Conservation (phyloP, 768 basidiomycete genomes). For the Boletus vinaceobasis region DNA sequence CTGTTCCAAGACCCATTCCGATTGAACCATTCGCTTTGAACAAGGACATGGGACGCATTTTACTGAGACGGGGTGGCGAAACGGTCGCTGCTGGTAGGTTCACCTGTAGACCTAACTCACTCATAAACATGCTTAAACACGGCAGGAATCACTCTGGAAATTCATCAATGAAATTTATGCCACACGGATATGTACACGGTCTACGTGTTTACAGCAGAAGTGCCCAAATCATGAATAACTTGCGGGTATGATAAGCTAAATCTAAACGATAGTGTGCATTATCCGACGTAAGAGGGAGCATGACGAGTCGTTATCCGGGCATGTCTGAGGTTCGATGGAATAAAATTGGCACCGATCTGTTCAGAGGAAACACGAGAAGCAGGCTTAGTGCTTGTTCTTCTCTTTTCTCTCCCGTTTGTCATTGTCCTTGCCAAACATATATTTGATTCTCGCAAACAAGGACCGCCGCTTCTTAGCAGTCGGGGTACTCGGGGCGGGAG, state of each 20-base stretch:
- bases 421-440: slow-evolving; percentile 51
- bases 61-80: slow-evolving; percentile 86
- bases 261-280: slow-evolving; percentile 13
- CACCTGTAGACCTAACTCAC: background rate
- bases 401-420: slow-evolving; percentile 37
- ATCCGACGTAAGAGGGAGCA: slow-evolving; percentile 14
- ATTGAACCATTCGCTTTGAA: slow-evolving; percentile 82
- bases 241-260: slow-evolving; percentile 19
- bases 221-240: slow-evolving; percentile 7
- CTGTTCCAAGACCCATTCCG: slow-evolving; percentile 61
- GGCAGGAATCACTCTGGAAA: slow-evolving; percentile 45
- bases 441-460: slow-evolving; percentile 51
- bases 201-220: slow-evolving; percentile 8
- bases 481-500: slow-evolving; percentile 34
- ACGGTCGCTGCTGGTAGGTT: slow-evolving; percentile 85
- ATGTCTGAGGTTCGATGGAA: background rate
- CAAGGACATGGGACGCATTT: slow-evolving; percentile 94
- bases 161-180: slow-evolving; percentile 27
- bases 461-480: slow-evolving; percentile 51
- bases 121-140: slow-evolving; percentile 1
- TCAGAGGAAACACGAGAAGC: background rate
- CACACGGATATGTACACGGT: slow-evolving; percentile 15
- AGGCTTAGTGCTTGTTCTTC: slow-evolving; percentile 21
- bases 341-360: background rate
- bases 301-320: slow-evolving; percentile 14